These are phyloP conservation scores for Stentor roeselii DNA, from an alignment of 73 alveolate species.

Conservation along the genomic window DNA sequence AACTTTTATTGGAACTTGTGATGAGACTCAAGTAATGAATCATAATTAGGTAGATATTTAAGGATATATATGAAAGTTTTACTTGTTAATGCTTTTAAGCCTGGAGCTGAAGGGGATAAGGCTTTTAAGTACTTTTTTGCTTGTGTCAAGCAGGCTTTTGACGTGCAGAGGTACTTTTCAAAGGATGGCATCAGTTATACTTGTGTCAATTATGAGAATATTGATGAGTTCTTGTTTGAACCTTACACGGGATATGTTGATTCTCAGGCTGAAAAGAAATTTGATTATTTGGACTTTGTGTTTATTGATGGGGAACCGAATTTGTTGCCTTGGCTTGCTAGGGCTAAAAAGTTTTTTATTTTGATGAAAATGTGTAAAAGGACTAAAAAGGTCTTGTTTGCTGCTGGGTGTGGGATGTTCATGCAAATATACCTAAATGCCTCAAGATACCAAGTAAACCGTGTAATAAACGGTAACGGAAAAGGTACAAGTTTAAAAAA, in stretches of 20 bases:
- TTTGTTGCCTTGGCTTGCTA: conserved; percentile 79
- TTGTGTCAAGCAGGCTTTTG: conserved; percentile 39
- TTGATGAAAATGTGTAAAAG: conserved; percentile 82
- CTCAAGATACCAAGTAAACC: conserved; percentile 48
- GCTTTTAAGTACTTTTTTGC: conserved; percentile 33
- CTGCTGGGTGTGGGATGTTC: conserved; percentile 81
- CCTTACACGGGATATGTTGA: conserved; percentile 28
- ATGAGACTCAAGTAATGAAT: conserved; percentile 25
- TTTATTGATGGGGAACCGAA: conserved; percentile 77
- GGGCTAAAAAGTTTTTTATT: conserved; percentile 53
- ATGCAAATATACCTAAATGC: conserved; percentile 76
- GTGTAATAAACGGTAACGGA: conserved; percentile 78
- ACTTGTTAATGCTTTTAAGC: conserved; percentile 43
- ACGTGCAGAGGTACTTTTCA: conserved; percentile 5
- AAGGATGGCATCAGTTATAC: conserved; percentile 21
- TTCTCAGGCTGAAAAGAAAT: conserved; percentile 3
- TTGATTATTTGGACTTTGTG: conserved; percentile 61
- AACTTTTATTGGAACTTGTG: conserved; percentile 4
- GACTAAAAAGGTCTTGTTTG: conserved; percentile 73
- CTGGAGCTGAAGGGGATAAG: conserved; percentile 25
- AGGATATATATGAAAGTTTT: conserved; percentile 64
- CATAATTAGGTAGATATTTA: too few species aligned
- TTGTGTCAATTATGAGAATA: not conserved
- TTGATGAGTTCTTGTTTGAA: conserved; percentile 58
- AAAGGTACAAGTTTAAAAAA: conserved; percentile 61